Percentiles rank a stretch among this genome's conserved stretches.
These are phyloP conservation scores for Pleurotus cornucopiae DNA, from an alignment of 768 basidiomycete genomes.

Conservation along the genomic window DNA sequence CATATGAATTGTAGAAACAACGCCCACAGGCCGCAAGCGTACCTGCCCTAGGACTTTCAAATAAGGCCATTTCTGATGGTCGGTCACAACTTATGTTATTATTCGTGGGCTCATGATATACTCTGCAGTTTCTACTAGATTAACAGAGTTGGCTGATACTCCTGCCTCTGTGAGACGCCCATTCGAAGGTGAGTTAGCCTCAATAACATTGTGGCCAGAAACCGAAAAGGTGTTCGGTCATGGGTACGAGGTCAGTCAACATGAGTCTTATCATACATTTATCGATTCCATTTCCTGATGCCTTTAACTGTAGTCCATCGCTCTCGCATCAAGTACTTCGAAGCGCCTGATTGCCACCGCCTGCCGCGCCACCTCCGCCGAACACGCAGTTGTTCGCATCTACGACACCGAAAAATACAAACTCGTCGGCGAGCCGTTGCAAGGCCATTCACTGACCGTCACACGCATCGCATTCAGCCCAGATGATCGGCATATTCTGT, in stretches of 20 bases:
- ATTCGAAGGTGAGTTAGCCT: conserved; percentile 87
- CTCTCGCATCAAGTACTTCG: conserved; percentile 70
- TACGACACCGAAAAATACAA: conserved; percentile 73
- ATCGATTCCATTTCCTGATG: background rate
- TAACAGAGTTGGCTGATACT: background rate
- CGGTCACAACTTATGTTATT: no score
- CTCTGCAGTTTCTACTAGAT: background rate
- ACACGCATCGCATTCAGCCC: conserved; percentile 89
- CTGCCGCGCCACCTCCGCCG: conserved; percentile 82
- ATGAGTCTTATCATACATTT: background rate
- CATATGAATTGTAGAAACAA: conserved; percentile 32
- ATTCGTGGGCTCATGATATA: background rate
- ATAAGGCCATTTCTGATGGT: conserved; percentile 84
- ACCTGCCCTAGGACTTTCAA: conserved; percentile 90
- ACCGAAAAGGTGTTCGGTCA: conserved; percentile 96
- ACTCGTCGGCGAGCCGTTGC: conserved; percentile 64
- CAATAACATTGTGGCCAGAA: conserved; percentile 93
- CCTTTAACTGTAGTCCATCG: conserved; percentile 56
- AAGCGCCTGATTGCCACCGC: conserved; percentile 77
- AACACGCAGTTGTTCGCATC: conserved; percentile 87
- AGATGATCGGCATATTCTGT: conserved; percentile 72
- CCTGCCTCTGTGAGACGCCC: conserved; percentile 35
- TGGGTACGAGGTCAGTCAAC: conserved; percentile 77
- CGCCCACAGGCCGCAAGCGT: conserved; percentile 82
- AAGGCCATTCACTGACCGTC: conserved; percentile 85